Base-by-base conservation (phyloP, 805 yeast species). In the Yamadazyma akitaensis region DNA sequence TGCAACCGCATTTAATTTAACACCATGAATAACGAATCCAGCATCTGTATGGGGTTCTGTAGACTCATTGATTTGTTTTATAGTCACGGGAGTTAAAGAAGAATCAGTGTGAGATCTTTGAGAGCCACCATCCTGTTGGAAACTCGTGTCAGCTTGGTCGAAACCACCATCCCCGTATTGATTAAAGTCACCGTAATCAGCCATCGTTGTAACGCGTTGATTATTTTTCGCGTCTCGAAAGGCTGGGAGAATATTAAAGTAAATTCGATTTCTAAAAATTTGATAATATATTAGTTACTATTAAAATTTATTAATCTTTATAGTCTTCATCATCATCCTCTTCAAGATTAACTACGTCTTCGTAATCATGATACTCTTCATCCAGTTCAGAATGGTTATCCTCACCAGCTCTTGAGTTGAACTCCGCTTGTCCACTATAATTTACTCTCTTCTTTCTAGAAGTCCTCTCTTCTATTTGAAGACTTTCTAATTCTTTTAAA, bases 11-110 rank as follows among this genome's bases (percentile, higher is more conserved):
- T 76, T 79, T 43, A 86, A 64, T 46, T 82, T 84, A 35, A 84
- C 76, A 38, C 80, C 81, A 56, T 81, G 75, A 30, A 81, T 65
- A 25, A 67, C 71, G 61, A 77, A 86, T 5, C 84, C 85, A 11
- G 85, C 86, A 59, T 86, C 95, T 35, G 84, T 86, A 2, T 79
- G 76, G 3, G 72, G 67, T 48, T 80, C 87, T 13, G 74, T 69
- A 3, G 86, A 76, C 44, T 83, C 88, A 48, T 76, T 70, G 49
- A 86, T 74, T 62, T 84, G 87, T 58, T 84, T 85, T 55, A 86
- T 80, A 1, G 95, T 85, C 11, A 85, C 89, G 2, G 95, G 91
- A 2, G 73, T 70, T 38, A 68, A 51, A 25, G 59, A 53, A 2
- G 63, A 52, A 28, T 70, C 59, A 13, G 51, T 49, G 42, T 54